Evolutionary conservation across 225 moss, liverwort and hornwort species (phyloP).

Genomic region (Pseudisothecium myosuroides): DNA sequence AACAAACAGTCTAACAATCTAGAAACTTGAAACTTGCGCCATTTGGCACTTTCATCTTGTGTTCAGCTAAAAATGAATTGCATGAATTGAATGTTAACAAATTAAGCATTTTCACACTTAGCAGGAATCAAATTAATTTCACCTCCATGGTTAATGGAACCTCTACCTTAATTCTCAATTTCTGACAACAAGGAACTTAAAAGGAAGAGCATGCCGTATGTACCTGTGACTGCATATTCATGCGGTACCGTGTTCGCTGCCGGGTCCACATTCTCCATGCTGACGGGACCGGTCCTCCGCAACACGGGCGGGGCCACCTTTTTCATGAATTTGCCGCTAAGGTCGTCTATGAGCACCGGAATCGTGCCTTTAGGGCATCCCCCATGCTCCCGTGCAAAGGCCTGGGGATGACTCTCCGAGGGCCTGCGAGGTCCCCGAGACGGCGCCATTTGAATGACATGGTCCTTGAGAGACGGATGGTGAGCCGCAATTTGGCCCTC

Average conservation of each 20-base stretch:
- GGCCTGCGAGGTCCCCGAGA: neutral
- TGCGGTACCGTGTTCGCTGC: neutral
- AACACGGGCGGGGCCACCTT: neutral
- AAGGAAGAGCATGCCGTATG: neutral
- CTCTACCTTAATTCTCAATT: neutral
- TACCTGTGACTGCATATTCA: slow-evolving; percentile 1
- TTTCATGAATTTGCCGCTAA: neutral
- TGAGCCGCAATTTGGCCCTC: too few relatives aligned
- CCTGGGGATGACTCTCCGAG: neutral
- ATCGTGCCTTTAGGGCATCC: neutral
- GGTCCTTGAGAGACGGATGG: too few relatives aligned
- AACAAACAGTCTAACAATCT: neutral
- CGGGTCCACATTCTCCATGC: neutral
- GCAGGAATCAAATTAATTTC: neutral
- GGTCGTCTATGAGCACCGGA: neutral
- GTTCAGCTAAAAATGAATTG: neutral
- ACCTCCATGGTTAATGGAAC: neutral
- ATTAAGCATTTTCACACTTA: neutral
- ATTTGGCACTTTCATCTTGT: neutral
- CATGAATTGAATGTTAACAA: neutral
- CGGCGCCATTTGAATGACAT: neutral
- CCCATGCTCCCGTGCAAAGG: neutral
- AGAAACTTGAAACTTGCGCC: neutral
- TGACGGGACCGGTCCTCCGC: neutral
- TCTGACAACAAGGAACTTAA: neutral